Base-by-base conservation (phyloP, 768 basidiomycete genomes). In the Butyriboletus loyo region DNA sequence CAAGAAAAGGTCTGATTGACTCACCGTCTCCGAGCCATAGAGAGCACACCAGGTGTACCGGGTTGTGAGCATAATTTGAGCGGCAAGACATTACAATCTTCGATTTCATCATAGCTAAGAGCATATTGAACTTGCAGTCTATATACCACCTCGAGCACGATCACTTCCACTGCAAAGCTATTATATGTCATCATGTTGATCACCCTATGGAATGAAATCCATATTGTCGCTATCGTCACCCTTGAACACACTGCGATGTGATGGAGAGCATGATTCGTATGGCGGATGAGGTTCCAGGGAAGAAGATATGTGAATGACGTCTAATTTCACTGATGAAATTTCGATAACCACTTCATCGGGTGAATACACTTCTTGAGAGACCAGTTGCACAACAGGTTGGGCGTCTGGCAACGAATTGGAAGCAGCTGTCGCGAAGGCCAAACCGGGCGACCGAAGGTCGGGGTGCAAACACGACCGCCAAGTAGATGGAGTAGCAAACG, bases 121-220 rank as follows among this genome's bases (percentile, higher is more conserved):
- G 65, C 59, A 50, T 78, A 60, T 1, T 68, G 56, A 5, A 45
- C 45, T 39, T 74, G 65, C 8, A 89, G 66, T 11, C 75, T 71
- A 28, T 75, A 70, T 3, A 73, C 68, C 0, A 79, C 70, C 62
- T 85, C 80, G 3, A 77, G 58, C 3, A 77, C 65, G 7, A 88
- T 75, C 15, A 76, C 68, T 64, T 84, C 80, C 58, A 74, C 79
- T 81, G 48, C 19, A 46, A 22, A 45, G 42, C 40, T 59, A 43
- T 36, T 35, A 40, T 64, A 42, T 52, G 50, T 66, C 48, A 58
- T 60, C 56, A 14, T 48, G 64, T 68, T 76, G 74, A 39, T 88
- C 86, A 58, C 89, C 85, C 0, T 80, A 81, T 2, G 86, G 85
- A 7, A 86, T 66, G 62, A 86, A 89, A 3, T 74, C 72, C 74